phyloP scores from a whole-genome alignment of 768 basidiomycete species.

The Coprinopsis marcescibilis region DNA sequence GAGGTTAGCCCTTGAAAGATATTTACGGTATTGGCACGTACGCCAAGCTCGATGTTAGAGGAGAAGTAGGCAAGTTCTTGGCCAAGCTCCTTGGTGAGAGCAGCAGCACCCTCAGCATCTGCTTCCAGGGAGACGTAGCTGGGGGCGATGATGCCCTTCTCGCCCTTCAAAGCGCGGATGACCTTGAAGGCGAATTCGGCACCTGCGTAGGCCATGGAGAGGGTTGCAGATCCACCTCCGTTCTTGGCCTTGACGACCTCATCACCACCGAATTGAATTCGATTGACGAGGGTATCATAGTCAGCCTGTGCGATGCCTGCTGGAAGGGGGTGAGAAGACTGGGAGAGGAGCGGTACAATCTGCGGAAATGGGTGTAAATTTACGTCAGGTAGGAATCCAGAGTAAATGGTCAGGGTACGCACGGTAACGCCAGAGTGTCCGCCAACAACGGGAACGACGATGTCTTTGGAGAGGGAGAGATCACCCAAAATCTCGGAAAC shows the following conservation, averaged over 20 bases:
- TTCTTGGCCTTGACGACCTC: slow-evolving; percentile 99
- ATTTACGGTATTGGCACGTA: too few relatives aligned
- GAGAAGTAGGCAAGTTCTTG: slow-evolving; percentile 83
- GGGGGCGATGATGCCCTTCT: slow-evolving; percentile 81
- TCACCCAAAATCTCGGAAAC: slow-evolving; percentile 74
- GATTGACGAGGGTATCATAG: slow-evolving; percentile 62
- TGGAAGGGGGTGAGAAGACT: slow-evolving; percentile 76
- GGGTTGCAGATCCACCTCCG: slow-evolving; percentile 89
- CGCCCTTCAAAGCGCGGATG: slow-evolving; percentile 79
- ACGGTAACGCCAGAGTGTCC: slow-evolving; percentile 93
- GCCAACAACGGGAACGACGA: slow-evolving; percentile 87
- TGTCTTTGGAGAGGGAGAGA: slow-evolving; percentile 49
- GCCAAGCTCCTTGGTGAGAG: slow-evolving; percentile 74
- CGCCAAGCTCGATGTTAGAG: slow-evolving; percentile 82
- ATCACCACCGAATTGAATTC: slow-evolving; percentile 94
- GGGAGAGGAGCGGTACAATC: slow-evolving; percentile 93
- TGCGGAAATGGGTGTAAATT: slow-evolving; percentile 23
- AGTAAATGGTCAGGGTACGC: slow-evolving; percentile 19
- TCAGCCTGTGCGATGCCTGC: slow-evolving; percentile 38
- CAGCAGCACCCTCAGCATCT: slow-evolving; percentile 64
- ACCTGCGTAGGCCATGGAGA: slow-evolving; percentile 95
- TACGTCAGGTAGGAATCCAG: background rate
- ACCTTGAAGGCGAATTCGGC: slow-evolving; percentile 83
- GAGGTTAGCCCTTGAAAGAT: too few relatives aligned
- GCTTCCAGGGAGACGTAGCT: slow-evolving; percentile 78